phyloP scores from a whole-genome alignment of 1,284 basidiomycete genomes.

The Chalciporus sp. region DNA sequence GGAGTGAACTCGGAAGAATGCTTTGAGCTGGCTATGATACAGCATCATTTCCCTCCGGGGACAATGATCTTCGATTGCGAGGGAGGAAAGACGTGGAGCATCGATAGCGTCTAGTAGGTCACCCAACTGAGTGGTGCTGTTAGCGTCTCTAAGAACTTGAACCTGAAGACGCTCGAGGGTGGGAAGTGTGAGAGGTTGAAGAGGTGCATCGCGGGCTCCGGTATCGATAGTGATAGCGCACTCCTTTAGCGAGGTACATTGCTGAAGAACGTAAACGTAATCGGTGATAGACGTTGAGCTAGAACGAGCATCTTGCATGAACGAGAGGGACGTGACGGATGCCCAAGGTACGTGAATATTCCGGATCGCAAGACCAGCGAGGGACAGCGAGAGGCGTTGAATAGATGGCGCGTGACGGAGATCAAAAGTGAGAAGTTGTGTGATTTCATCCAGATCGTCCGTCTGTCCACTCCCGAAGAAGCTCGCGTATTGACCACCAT shows the following conservation, averaged over 20 bases:
- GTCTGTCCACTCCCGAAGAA: constrained; percentile 4
- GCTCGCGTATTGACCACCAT: constrained; percentile 21
- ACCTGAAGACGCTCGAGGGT: constrained; percentile 22
- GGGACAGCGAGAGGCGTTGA: constrained; percentile 20
- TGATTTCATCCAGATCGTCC: background rate
- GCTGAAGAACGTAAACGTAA: constrained; percentile 21
- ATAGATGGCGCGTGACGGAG: constrained; percentile 20
- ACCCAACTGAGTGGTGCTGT: constrained; percentile 21
- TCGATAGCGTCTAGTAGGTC: constrained; percentile 19
- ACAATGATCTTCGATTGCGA: constrained; percentile 25
- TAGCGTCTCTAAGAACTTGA: constrained; percentile 22
- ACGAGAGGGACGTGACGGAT: constrained; percentile 22
- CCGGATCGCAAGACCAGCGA: constrained; percentile 19
- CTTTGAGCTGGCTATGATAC: constrained; percentile 20
- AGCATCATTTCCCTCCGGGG: constrained; percentile 17
- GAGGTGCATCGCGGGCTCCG: constrained; percentile 12
- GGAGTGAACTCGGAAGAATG: constrained; percentile 19
- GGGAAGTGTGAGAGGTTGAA: constrained; percentile 18
- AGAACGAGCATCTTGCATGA: constrained; percentile 27
- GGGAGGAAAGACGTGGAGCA: constrained; percentile 19
- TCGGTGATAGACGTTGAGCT: constrained; percentile 27
- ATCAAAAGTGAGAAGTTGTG: constrained; percentile 14
- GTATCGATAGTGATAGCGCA: constrained; percentile 21
- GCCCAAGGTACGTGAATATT: constrained; percentile 22
- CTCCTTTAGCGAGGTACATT: constrained; percentile 27